Conservation (phyloP, 2,329 filamentous ascomycete genomes). For the Cercospora nicotianae region DNA sequence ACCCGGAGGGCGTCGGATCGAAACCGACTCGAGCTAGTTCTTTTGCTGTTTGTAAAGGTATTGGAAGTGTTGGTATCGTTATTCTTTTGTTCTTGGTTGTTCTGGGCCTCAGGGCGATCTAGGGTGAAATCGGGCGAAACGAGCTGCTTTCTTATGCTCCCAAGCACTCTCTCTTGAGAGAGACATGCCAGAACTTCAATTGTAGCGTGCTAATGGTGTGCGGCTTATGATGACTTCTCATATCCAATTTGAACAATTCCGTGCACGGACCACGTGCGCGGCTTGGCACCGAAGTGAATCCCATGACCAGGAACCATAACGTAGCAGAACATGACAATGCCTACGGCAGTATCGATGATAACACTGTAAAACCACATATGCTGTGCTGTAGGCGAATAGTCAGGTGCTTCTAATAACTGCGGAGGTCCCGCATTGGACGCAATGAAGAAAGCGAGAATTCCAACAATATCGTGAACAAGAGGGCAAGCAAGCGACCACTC, state of each 20-base stretch:
- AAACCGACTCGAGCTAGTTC: slow-evolving; percentile 12
- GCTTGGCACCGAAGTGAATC: neutral
- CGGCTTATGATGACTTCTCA: neutral
- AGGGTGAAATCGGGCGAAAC: neutral
- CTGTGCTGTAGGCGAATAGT: too few relatives aligned
- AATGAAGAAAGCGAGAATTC: too few relatives aligned
- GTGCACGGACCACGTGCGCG: neutral
- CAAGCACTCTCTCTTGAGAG: neutral
- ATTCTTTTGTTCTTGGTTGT: neutral
- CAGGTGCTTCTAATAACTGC: too few relatives aligned
- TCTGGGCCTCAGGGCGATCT: neutral
- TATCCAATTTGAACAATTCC: neutral
- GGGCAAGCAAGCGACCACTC: too few relatives aligned
- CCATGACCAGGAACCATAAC: neutral
- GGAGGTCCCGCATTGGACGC: too few relatives aligned
- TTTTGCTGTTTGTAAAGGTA: neutral
- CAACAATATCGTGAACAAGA: too few relatives aligned
- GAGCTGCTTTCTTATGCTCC: neutral
- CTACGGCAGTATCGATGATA: neutral
- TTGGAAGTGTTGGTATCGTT: neutral
- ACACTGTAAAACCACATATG: too few relatives aligned
- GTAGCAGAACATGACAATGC: neutral
- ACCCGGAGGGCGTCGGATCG: slow-evolving; percentile 18
- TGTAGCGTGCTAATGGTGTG: neutral
- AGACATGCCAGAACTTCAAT: neutral